Conservation (phyloP, 129 eudicot species). For the Artemisia tridentata region DNA sequence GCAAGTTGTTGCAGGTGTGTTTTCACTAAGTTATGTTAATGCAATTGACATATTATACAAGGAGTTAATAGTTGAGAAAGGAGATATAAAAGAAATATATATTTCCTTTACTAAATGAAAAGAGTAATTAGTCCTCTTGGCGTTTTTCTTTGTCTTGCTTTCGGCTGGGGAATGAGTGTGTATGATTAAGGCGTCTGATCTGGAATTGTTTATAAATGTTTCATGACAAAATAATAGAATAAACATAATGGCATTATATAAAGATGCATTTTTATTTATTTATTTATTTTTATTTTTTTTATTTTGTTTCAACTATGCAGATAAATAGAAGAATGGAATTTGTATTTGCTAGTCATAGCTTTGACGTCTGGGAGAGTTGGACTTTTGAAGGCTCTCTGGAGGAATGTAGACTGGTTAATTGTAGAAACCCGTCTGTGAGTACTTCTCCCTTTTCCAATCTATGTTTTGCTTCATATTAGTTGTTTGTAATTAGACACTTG, state of each 20-base stretch:
- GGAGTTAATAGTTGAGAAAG: neutral
- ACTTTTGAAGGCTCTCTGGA: slow-evolving; percentile 87
- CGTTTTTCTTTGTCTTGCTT: neutral
- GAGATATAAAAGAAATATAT: too few species aligned
- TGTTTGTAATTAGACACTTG: neutral
- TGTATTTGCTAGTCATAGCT: slow-evolving; percentile 97
- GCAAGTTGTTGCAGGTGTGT: slow-evolving; percentile 91
- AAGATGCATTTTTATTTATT: slow-evolving; percentile 1
- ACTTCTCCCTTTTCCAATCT: neutral
- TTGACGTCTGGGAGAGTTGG: slow-evolving; percentile 99
- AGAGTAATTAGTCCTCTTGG: neutral
- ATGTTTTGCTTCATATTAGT: neutral
- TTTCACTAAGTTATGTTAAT: slow-evolving; percentile 1
- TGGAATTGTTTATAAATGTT: neutral
- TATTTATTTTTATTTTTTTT: too few species aligned
- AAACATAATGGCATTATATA: neutral
- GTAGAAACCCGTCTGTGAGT: slow-evolving; percentile 87
- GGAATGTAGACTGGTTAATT: slow-evolving; percentile 87
- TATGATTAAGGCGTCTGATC: slow-evolving; percentile 13
- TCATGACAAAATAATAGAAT: neutral
- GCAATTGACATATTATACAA: neutral
- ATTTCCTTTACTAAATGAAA: neutral
- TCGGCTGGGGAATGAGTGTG: slow-evolving; percentile 10
- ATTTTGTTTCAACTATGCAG: slow-evolving; percentile 43
- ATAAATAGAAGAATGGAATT: slow-evolving; percentile 96